Percentiles rank a stretch among this genome's conserved stretches.
These are phyloP conservation scores for Leccinum rimulosum DNA, from an alignment of 768 basidiomycete species.

Conservation along the genomic window DNA sequence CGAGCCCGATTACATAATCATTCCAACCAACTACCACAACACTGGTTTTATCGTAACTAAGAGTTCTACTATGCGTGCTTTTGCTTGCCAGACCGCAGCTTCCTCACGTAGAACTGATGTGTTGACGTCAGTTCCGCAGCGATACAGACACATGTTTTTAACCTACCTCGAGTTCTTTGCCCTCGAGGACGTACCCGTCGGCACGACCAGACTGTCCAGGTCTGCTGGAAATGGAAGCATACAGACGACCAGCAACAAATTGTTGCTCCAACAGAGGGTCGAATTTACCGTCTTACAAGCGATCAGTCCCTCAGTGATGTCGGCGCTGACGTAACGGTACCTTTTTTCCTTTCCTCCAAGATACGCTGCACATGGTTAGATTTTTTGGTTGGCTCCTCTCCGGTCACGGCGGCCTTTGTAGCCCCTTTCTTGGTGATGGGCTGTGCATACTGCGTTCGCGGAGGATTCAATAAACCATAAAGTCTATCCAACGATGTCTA, in stretches of 20 bases:
- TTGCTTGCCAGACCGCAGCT: conserved; percentile 90
- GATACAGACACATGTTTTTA: background rate
- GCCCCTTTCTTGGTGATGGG: conserved; percentile 86
- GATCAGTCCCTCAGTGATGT: conserved; percentile 16
- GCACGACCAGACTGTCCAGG: conserved; percentile 96
- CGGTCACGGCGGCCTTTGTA: conserved; percentile 49
- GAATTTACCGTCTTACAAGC: conserved; percentile 73
- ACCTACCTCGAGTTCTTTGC: conserved; percentile 93
- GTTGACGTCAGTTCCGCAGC: conserved; percentile 22
- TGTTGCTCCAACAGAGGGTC: conserved; percentile 87
- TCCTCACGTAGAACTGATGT: conserved; percentile 87
- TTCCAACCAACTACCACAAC: background rate
- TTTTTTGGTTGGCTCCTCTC: conserved; percentile 67
- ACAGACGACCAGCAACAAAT: conserved; percentile 93
- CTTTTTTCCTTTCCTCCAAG: conserved; percentile 89
- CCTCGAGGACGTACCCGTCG: conserved; percentile 97
- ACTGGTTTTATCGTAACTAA: no score
- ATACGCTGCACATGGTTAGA: conserved; percentile 90
- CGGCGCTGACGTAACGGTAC: conserved; percentile 37
- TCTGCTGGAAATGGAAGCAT: conserved; percentile 89
- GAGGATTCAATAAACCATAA: conserved; percentile 3
- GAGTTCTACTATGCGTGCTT: conserved; percentile 68
- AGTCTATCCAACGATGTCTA: conserved; percentile 18
- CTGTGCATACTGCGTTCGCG: conserved; percentile 74
- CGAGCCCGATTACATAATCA: conserved; percentile 27